phyloP scores from a whole-genome alignment of 2,329 filamentous ascomycete genomes.

The Diaporthe longicolla region DNA sequence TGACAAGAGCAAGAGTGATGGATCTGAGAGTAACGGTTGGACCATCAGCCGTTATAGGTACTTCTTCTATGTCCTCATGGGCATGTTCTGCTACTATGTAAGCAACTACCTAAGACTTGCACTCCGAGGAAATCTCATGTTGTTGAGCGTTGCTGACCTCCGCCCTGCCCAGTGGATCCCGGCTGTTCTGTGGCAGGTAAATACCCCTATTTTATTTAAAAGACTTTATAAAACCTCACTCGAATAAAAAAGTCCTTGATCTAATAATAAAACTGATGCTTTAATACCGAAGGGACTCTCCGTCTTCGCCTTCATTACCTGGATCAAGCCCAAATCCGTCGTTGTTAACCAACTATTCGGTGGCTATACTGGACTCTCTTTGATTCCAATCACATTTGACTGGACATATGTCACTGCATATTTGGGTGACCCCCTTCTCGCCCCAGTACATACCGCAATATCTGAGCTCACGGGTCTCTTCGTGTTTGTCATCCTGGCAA shows the following conservation, averaged over 20 bases:
- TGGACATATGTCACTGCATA: constrained; percentile 53
- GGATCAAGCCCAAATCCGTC: constrained; percentile 62
- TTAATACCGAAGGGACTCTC: too few species aligned
- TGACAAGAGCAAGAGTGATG: constrained; percentile 57
- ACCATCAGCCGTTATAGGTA: constrained; percentile 60
- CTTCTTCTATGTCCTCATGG: constrained; percentile 58
- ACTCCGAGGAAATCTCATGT: background rate
- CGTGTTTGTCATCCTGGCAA: constrained; percentile 57
- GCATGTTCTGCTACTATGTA: constrained; percentile 63
- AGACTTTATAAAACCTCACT: too few species aligned
- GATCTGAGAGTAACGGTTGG: constrained; percentile 59
- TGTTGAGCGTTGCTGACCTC: background rate
- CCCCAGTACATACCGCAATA: constrained; percentile 55
- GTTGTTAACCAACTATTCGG: constrained; percentile 66
- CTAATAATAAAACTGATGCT: too few species aligned
- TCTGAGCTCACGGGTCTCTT: constrained; percentile 60
- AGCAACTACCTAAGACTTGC: constrained; percentile 61
- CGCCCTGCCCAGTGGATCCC: constrained; percentile 31
- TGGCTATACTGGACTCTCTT: constrained; percentile 57
- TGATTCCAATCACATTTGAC: constrained; percentile 62
- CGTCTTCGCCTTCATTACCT: constrained; percentile 62
- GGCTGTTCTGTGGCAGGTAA: constrained; percentile 44
- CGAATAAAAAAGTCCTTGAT: too few species aligned
- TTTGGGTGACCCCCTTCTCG: constrained; percentile 52
- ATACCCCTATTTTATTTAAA: too few species aligned